Base-by-base conservation (phyloP, 768 basidiomycete species). In the Suillus subluteus region DNA sequence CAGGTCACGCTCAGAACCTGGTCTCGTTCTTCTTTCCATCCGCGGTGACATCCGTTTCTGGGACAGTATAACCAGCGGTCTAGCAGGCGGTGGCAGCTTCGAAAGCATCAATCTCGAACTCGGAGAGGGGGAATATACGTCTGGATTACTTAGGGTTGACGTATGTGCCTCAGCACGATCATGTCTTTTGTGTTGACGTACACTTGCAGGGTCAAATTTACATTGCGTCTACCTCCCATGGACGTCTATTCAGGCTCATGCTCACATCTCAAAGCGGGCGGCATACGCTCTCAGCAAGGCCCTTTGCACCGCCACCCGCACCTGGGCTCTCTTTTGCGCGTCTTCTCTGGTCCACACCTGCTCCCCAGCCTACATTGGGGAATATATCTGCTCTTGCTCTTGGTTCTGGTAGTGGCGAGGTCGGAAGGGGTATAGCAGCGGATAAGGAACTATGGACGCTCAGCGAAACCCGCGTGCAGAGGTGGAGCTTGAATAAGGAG, bases 51-150 rank as follows among this genome's bases (percentile, higher is more conserved):
- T 94, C 64, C 87, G 92, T 44, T 92, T 94, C 75, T 98, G 96
- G 96, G 90, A 95, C 65, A 91, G 89, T 67, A 90, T 96, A 52
- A 89, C 89, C 5, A 91, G 90, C 66, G 92, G 92, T 18, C 85
- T 95, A 16, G 91, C 93, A 3, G 92, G 93, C 15, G 92, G 91
- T 11, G 86, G 91, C 44, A 87, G 87, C 67, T 82, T 83, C 12
- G 82, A 84, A 35, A 78, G 82, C 5, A 71, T 82, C 12, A 70
- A 91, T 61, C 80, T 83, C 26, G 79, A 79, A 37, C 68, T 80
- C 5, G 69, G 74, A 4, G 82, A 83, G 15, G 84, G 83, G 2
- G 91, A 94, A 73, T 80, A 81, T 58, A 83, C 91, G 16, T 91
- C 90, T 4, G 88, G 86, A 69, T 74, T 94, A n/a, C 80, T 86